These are phyloP conservation scores for Rhododendron ferrugineum DNA, from an alignment of 148 eudicot genomes.

Conservation along the genomic window DNA sequence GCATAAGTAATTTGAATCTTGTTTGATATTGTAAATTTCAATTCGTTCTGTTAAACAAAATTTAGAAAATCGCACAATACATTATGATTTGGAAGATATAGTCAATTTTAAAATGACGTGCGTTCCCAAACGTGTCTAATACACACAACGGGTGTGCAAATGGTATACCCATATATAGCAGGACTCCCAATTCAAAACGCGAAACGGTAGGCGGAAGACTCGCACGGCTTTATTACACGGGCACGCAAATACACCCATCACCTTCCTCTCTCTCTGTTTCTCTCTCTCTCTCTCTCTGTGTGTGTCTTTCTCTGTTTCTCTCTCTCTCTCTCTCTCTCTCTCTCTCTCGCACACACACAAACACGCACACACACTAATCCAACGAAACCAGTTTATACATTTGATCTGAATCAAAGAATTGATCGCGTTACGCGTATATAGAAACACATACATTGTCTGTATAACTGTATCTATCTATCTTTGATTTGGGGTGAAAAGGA, in stretches of 20 bases:
- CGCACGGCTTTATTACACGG: neutral
- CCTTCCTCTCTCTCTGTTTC: neutral
- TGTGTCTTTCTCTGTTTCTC: neutral
- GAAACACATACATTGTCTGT: neutral
- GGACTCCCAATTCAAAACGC: slow-evolving; percentile 6
- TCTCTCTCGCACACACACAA: neutral
- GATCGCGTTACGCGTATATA: neutral
- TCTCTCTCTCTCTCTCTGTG: neutral
- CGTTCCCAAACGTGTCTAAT: too few relatives aligned
- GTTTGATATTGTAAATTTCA: too few relatives aligned
- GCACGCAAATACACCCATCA: neutral
- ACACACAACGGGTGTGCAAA: too few relatives aligned
- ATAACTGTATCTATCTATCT: neutral
- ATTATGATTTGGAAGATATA: too few relatives aligned
- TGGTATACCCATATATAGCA: too few relatives aligned
- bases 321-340: neutral
- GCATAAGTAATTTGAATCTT: too few relatives aligned
- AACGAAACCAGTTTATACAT: neutral
- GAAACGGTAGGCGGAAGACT: slow-evolving; percentile 24
- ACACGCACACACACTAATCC: neutral
- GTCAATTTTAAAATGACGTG: too few relatives aligned
- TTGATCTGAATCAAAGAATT: neutral
- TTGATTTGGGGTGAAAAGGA: neutral
- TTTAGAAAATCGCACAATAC: too few relatives aligned
- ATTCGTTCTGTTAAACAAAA: too few relatives aligned